Base-by-base conservation (phyloP, 257 asterid species). In the Fraxinus quadrangulata region DNA sequence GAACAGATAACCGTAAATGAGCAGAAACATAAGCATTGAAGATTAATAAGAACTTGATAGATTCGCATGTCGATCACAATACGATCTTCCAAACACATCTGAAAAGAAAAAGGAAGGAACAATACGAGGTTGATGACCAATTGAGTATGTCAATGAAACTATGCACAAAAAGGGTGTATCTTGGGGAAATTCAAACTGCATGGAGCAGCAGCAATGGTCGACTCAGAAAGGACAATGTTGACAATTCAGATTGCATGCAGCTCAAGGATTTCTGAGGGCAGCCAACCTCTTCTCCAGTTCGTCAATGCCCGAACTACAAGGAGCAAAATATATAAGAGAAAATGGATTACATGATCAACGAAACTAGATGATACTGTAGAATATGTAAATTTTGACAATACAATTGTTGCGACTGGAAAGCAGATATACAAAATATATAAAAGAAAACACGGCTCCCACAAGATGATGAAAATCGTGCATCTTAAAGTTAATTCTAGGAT, bases 281-380 rank as follows among this genome's bases (percentile, higher is more conserved):
- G 96, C 98, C 88, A 93, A 47, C 72, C 98, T 86, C 90, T 90
- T 86, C 84, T 90, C 97, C 77, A 93, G 90, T 56, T 93, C 97
- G 77, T 87, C 89, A 34, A 89, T 72, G 51, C 82, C 88, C 49
- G 97, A 91, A 83, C 95, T 91, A 84, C 83, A 63, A 70, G 28
- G 21, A 86, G 59, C 73, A 37, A 14, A 61, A 33, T 61, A 61
- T 24, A 63, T 63, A 16, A 6, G 3, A 28, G 28, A 21, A 28
- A 24, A 28, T 30, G 69, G 37, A n/a, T 16, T 19, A 49, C 54
- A 23, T 14, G 78, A 16, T 14, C 59, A 17, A 61, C 54, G 2
- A 30, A 74, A 75, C 72, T 6, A 11, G 75, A 9, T 6, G 40
- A 51, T 39, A 31, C 14, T 69, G 47, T 37, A 21, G 23, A 12